Conservation (phyloP, 331 rosid species). For the Spiraea crenata region DNA sequence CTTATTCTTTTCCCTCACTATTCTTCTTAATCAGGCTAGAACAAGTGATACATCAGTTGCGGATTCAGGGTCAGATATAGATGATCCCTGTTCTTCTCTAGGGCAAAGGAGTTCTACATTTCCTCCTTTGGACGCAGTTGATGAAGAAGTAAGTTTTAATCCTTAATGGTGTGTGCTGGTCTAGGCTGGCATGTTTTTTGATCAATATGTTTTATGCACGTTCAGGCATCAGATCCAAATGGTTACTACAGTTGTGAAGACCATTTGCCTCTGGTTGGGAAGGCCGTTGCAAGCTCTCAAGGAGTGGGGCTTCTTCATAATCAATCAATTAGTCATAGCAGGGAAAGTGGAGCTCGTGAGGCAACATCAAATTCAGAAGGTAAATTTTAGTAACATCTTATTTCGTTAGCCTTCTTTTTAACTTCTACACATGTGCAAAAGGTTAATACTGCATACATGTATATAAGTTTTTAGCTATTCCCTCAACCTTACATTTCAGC, state of each 20-base stretch:
- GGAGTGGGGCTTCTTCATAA: conserved; percentile 24
- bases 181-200: neutral
- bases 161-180: neutral
- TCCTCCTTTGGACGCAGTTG: conserved; percentile 62
- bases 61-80: conserved; percentile 66
- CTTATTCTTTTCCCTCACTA: conserved; percentile 14
- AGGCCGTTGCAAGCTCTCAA: conserved; percentile 23
- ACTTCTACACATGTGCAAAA: neutral
- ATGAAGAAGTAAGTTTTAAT: conserved; percentile 65
- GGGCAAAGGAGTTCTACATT: conserved; percentile 41
- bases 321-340: conserved; percentile 31
- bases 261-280: conserved; percentile 33
- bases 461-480: no score
- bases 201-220: conserved; percentile 28
- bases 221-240: conserved; percentile 46
- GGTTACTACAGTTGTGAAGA: conserved; percentile 80
- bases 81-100: conserved; percentile 53
- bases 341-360: conserved; percentile 24
- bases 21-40: conserved; percentile 48
- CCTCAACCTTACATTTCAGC: neutral
- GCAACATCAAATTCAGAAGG: conserved; percentile 47
- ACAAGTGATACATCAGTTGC: conserved; percentile 52
- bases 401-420: neutral
- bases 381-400: conserved; percentile 28
- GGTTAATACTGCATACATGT: neutral